These are phyloP conservation scores for Mycena capillaripes DNA, from an alignment of 768 basidiomycete species.

Conservation along the genomic window DNA sequence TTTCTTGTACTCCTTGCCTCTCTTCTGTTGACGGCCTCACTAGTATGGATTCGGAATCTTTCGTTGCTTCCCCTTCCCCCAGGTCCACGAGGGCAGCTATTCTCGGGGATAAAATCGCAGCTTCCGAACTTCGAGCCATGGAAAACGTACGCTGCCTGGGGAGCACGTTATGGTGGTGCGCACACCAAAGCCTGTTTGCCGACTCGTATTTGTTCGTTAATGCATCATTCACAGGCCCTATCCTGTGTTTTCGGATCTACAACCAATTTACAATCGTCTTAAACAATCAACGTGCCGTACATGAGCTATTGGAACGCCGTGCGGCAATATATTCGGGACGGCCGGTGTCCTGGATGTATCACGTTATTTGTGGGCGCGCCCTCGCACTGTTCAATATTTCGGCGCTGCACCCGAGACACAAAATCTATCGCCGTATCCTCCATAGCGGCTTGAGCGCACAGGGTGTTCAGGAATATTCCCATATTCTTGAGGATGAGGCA, in stretches of 20 bases:
- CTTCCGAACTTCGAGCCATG: constrained; percentile 43
- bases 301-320: constrained; percentile 65
- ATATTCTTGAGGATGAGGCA: constrained; percentile 53
- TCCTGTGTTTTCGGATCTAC: constrained; percentile 63
- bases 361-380: constrained; percentile 58
- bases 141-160: constrained; percentile 46
- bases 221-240: constrained; percentile 47
- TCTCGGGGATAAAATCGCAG: constrained; percentile 42
- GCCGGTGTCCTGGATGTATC: constrained; percentile 60
- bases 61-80: constrained; percentile 46
- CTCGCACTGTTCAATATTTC: constrained; percentile 60
- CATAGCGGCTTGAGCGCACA: constrained; percentile 53
- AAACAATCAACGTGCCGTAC: constrained; percentile 58
- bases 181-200: not conserved
- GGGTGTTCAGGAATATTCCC: constrained; percentile 52
- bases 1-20: no score
- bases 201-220: not conserved
- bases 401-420: constrained; percentile 52
- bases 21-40: no score
- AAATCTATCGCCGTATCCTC: constrained; percentile 57
- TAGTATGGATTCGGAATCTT: no score
- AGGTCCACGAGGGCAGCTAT: constrained; percentile 40
- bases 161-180: constrained; percentile 40
- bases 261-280: constrained; percentile 64
- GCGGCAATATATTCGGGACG: constrained; percentile 70